Percentiles rank a stretch among this genome's conserved stretches.
Evolutionary conservation across 495 filamentous ascomycete species (phyloP).

Genomic region (Podospora pseudoanserina): DNA sequence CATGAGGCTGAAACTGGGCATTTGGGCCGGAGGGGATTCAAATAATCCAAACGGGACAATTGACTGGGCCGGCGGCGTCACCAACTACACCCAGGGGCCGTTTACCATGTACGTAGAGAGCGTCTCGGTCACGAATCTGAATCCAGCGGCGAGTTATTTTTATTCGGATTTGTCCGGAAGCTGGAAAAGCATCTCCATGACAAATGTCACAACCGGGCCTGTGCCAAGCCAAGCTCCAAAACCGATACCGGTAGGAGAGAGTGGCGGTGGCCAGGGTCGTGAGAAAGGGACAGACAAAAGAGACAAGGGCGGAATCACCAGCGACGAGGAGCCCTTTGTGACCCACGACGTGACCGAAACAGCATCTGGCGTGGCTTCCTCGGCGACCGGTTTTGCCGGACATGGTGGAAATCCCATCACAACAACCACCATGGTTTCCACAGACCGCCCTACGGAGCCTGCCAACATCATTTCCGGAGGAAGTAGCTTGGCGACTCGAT

Average conservation of each 20-base stretch:
- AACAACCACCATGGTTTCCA: not conserved
- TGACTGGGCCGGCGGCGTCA: slow-evolving; percentile 77
- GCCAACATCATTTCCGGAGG: not conserved
- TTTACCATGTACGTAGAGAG: slow-evolving; percentile 78
- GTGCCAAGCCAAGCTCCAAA: not conserved
- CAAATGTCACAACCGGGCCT: not conserved
- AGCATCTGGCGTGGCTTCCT: not conserved
- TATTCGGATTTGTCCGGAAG: slow-evolving; percentile 65
- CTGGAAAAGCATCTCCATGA: slow-evolving; percentile 59
- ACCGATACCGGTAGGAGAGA: not conserved
- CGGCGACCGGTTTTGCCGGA: not conserved
- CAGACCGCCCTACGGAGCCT: not conserved
- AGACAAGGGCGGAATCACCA: not conserved
- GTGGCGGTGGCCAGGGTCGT: not conserved
- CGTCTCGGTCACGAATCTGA: slow-evolving; percentile 59
- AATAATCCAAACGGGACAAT: slow-evolving; percentile 69
- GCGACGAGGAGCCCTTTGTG: not conserved
- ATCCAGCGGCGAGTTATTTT: slow-evolving; percentile 70
- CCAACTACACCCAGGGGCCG: slow-evolving; percentile 68
- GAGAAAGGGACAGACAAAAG: not conserved
- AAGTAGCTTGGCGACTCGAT: not conserved
- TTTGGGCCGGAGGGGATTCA: slow-evolving; percentile 77
- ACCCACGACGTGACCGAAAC: not conserved
- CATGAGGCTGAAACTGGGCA: slow-evolving; percentile 72
- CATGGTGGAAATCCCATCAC: not conserved